Percentiles rank a stretch among this genome's conserved stretches.
phyloP scores from a whole-genome alignment of 164 flowering plant genomes.

The Liquidambar formosana region DNA sequence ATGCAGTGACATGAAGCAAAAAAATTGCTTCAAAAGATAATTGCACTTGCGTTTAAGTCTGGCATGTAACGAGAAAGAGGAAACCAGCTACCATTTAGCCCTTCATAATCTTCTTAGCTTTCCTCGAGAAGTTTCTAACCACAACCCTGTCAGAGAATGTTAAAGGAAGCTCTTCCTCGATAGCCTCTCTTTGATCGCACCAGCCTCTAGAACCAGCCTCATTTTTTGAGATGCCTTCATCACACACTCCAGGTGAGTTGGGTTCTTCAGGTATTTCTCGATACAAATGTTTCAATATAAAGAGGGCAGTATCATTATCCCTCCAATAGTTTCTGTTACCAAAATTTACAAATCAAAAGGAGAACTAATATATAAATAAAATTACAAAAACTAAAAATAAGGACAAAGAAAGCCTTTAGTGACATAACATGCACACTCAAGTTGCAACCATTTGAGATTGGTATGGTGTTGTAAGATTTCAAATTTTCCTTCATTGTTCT shows the following conservation, averaged over 20 bases:
- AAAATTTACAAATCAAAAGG: background rate
- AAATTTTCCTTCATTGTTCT: too few relatives aligned
- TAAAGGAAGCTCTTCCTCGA: constrained; percentile 72
- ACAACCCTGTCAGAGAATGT: constrained; percentile 62
- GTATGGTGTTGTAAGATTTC: too few relatives aligned
- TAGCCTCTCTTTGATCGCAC: constrained; percentile 45
- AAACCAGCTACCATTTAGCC: background rate
- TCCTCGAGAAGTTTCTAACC: constrained; percentile 50
- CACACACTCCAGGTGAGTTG: constrained; percentile 24
- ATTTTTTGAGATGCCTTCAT: constrained; percentile 23
- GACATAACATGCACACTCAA: too few relatives aligned
- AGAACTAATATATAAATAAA: background rate
- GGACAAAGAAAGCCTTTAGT: too few relatives aligned
- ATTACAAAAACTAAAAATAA: background rate
- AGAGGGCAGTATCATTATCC: constrained; percentile 89
- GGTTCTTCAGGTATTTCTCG: constrained; percentile 80
- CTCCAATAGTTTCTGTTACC: constrained; percentile 89
- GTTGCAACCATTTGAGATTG: too few relatives aligned
- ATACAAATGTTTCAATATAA: constrained; percentile 82
- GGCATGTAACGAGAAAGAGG: too few relatives aligned
- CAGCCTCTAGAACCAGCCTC: constrained; percentile 22
- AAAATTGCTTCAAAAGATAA: too few relatives aligned
- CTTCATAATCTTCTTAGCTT: constrained; percentile 40
- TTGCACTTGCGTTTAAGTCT: too few relatives aligned
- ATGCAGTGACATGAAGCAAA: too few relatives aligned